A percentile compares a stretch with the other conserved stretches of the same genome.
phyloP scores from a whole-genome alignment of 805 yeast species.

The Priceomyces medius region DNA sequence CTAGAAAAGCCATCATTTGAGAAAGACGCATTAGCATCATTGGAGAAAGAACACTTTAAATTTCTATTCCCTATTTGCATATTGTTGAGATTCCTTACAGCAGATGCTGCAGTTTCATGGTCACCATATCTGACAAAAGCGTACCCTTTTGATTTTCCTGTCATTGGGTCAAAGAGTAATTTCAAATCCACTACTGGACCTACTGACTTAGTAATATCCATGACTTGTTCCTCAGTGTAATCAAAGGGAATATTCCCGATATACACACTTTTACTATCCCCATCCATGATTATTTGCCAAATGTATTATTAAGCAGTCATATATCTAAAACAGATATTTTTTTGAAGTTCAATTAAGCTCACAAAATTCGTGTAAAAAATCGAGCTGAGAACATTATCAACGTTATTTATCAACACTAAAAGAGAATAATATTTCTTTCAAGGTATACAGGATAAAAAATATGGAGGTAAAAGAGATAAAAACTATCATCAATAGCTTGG shows the following conservation, averaged over 20 bases:
- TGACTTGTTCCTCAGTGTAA: conserved; percentile 90
- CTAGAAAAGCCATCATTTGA: conserved; percentile 9
- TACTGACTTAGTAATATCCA: conserved; percentile 78
- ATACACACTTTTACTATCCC: conserved; percentile 46
- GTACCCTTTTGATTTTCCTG: conserved; percentile 88
- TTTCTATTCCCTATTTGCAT: conserved; percentile 62
- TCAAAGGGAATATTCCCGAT: conserved; percentile 91
- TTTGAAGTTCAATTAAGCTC: neutral
- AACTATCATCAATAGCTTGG: conserved; percentile 67
- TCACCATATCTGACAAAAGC: conserved; percentile 85
- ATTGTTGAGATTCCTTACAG: conserved; percentile 84
- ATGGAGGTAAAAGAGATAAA: conserved; percentile 78
- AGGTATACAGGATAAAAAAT: neutral
- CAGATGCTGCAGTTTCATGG: conserved; percentile 82
- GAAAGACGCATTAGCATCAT: conserved; percentile 33
- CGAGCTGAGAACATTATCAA: conserved; percentile 1
- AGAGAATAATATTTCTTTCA: neutral
- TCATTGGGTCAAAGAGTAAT: conserved; percentile 79
- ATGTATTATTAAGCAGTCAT: neutral
- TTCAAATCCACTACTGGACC: conserved; percentile 82
- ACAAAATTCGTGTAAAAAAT: neutral
- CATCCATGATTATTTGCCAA: conserved; percentile 4
- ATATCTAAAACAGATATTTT: neutral
- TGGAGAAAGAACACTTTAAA: conserved; percentile 72
- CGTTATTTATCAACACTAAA: neutral